These are phyloP conservation scores for Suillus lakei DNA, from an alignment of 768 basidiomycete species.

Conservation along the genomic window DNA sequence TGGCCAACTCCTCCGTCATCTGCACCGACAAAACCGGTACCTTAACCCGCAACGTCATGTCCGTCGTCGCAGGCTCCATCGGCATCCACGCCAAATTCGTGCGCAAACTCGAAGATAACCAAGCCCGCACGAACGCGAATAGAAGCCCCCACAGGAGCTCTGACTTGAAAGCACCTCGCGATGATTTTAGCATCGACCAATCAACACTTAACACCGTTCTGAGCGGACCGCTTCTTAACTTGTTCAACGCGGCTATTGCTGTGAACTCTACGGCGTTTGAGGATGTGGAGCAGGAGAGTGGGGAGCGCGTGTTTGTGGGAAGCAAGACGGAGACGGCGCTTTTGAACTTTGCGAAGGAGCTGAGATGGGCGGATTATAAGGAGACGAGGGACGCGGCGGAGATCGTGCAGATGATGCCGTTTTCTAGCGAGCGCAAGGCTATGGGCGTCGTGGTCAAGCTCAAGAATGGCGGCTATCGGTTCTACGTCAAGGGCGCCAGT, in stretches of 20 bases:
- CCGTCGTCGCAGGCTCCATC: conserved; percentile 93
- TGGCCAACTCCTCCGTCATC: conserved; percentile 96
- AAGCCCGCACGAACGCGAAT: conserved; percentile 71
- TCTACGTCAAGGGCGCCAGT: conserved; percentile 92
- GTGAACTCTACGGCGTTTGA: conserved; percentile 97
- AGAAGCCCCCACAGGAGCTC: conserved; percentile 44
- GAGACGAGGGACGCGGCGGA: conserved; percentile 60
- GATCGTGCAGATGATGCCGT: conserved; percentile 89
- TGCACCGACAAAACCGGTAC: conserved; percentile 98
- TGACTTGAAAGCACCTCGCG: conserved; percentile 32
- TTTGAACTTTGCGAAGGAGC: conserved; percentile 81
- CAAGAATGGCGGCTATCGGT: conserved; percentile 59
- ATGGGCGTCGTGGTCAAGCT: conserved; percentile 89
- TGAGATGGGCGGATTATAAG: conserved; percentile 77
- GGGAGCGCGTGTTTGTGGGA: conserved; percentile 73
- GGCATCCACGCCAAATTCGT: conserved; percentile 97
- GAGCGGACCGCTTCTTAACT: conserved; percentile 57
- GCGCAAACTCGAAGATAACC: conserved; percentile 72
- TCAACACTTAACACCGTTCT: conserved; percentile 67
- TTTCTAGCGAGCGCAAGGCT: conserved; percentile 90
- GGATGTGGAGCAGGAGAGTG: conserved; percentile 67
- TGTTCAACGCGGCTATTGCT: conserved; percentile 87
- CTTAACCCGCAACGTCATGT: conserved; percentile 94
- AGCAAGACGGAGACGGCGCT: conserved; percentile 96
- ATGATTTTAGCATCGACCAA: conserved; percentile 91